Conservation (phyloP, 805 yeast genomes). For the Teunomyces aglyptinius region DNA sequence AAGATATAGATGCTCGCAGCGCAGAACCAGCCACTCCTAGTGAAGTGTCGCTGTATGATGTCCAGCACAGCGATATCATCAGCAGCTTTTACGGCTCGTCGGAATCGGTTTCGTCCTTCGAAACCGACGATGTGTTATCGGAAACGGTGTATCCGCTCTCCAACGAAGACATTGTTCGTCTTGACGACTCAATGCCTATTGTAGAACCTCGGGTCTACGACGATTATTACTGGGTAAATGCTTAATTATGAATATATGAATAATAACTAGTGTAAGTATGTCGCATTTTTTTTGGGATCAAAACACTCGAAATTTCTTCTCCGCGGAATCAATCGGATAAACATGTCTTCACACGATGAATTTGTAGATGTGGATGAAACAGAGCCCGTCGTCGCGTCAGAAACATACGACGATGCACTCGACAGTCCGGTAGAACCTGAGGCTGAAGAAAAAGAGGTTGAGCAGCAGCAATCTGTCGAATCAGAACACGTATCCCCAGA, state of each 20-base stretch:
- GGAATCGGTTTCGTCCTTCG: conserved; percentile 15
- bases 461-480: not conserved
- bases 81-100: conserved; percentile 18
- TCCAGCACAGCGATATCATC: conserved; percentile 20
- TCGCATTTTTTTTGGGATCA: not conserved
- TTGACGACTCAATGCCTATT: conserved; percentile 5
- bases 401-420: not conserved
- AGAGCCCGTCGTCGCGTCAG: not conserved
- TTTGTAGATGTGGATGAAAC: conserved; percentile 19
- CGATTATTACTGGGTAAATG: conserved; percentile 20
- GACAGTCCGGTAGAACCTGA: not conserved
- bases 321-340: conserved; percentile 1
- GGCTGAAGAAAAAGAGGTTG: not conserved
- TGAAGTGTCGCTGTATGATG: not conserved
- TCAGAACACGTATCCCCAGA: not conserved
- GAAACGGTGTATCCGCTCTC: conserved; percentile 19
- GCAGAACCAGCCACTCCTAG: conserved; percentile 1
- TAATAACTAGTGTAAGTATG: not conserved
- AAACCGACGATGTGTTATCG: conserved; percentile 15
- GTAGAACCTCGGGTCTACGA: conserved; percentile 9
- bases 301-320: not conserved
- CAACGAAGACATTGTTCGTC: conserved; percentile 18
- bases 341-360: conserved; percentile 20
- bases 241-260: conserved; percentile 5
- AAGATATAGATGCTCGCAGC: conserved; percentile 19